Conservation (phyloP, 2,329 filamentous ascomycete genomes). For the Neopestalotiopsis sp. region DNA sequence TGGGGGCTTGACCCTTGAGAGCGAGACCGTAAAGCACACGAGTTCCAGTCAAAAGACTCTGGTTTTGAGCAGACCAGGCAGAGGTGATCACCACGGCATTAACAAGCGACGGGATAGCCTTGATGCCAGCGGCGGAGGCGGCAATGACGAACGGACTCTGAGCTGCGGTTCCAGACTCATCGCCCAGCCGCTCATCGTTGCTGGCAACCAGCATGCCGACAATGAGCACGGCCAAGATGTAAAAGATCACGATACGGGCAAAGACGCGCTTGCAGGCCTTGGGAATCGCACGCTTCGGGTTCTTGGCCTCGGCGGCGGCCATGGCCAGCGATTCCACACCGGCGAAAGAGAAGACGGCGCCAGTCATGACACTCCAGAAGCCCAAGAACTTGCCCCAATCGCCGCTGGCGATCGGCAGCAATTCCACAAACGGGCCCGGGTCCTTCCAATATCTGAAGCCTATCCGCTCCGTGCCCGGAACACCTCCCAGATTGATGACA, state of each 20-base stretch:
- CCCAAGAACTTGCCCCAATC: constrained; percentile 67
- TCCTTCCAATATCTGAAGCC: constrained; percentile 74
- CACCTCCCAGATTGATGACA: constrained; percentile 66
- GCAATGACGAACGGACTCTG: constrained; percentile 56
- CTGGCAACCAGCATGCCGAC: constrained; percentile 62
- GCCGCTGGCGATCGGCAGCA: constrained; percentile 55
- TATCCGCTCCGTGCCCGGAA: constrained; percentile 60
- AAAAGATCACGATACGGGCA: constrained; percentile 57
- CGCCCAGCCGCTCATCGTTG: constrained; percentile 49
- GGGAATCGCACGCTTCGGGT: constrained; percentile 53
- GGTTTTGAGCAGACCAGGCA: constrained; percentile 62
- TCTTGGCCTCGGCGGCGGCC: constrained; percentile 59
- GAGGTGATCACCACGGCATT: constrained; percentile 63
- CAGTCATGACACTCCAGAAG: constrained; percentile 56
- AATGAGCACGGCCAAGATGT: constrained; percentile 56
- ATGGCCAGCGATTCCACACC: constrained; percentile 58
- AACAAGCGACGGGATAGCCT: constrained; percentile 58
- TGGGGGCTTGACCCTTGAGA: constrained; percentile 56
- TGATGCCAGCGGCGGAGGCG: constrained; percentile 57
- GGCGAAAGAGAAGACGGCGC: constrained; percentile 51
- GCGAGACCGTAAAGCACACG: constrained; percentile 61
- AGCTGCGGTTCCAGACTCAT: constrained; percentile 46
- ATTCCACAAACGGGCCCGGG: constrained; percentile 71
- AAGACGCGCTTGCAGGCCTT: constrained; percentile 63
- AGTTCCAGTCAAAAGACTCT: constrained; percentile 59